Conservation (phyloP, 352 stramenopile species). For the Stephanocyclus meneghinianus region DNA sequence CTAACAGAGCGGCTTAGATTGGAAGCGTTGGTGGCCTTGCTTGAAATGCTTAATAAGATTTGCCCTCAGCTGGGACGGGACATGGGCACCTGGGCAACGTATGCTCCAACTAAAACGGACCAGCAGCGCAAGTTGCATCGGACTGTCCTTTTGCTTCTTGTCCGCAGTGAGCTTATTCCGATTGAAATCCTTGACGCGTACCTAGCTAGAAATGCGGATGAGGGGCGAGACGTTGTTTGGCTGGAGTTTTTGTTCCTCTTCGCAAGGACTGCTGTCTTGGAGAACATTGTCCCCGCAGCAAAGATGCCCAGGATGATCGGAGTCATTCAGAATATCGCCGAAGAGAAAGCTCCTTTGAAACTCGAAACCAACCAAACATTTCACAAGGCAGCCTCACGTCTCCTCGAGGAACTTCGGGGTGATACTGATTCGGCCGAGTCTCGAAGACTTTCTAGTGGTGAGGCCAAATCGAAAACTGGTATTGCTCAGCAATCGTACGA, state of each 20-base stretch:
- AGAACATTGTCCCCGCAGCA: constrained; percentile 88
- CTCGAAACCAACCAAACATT: constrained; percentile 68
- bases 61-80: constrained; percentile 92
- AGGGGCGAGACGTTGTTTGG: constrained; percentile 89
- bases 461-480: constrained; percentile 3
- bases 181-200: constrained; percentile 92
- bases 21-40: constrained; percentile 91
- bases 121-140: constrained; percentile 94
- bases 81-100: constrained; percentile 91
- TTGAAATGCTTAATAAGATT: constrained; percentile 90
- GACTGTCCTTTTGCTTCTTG: constrained; percentile 92
- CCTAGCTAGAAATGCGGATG: constrained; percentile 92
- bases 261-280: constrained; percentile 88
- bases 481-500: constrained; percentile 31
- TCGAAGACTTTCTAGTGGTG: constrained; percentile 6
- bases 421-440: constrained; percentile 25
- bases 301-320: constrained; percentile 93
- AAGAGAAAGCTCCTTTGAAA: constrained; percentile 65
- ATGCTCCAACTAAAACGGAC: constrained; percentile 89
- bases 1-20: constrained; percentile 90
- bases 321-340: constrained; percentile 83
- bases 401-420: constrained; percentile 76
- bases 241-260: constrained; percentile 96
- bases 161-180: constrained; percentile 90
- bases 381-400: constrained; percentile 72